A percentile compares a stretch with the other conserved stretches of the same genome.
Evolutionary conservation across 2,329 filamentous ascomycete species (phyloP).

Genomic region (Phyllosticta paracitricarpa): DNA sequence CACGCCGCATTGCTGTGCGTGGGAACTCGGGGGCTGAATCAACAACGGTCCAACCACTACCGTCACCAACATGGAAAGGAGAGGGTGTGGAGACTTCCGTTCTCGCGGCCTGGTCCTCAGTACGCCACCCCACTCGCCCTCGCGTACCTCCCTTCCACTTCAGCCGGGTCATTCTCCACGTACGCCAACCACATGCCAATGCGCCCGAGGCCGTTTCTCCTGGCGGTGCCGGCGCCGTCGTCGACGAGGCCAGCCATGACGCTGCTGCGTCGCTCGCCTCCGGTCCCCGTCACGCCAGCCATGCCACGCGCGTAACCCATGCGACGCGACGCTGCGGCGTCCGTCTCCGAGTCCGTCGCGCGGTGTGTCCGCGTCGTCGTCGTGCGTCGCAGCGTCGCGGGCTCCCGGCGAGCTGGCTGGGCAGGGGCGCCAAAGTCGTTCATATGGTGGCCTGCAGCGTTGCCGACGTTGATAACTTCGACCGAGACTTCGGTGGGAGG

Average conservation of each 20-base stretch:
- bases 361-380: constrained; percentile 18
- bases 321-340: not conserved
- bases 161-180: constrained; percentile 26
- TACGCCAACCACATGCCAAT: constrained; percentile 31
- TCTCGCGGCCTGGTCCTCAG: not conserved
- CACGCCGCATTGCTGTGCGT: too few species aligned
- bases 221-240: constrained; percentile 18
- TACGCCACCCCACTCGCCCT: not conserved
- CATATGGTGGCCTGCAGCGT: constrained; percentile 48
- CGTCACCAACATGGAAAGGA: not conserved
- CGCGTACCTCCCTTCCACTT: constrained; percentile 16
- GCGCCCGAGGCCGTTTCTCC: constrained; percentile 24
- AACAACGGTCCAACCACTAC: not conserved
- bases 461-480: constrained; percentile 41
- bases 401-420: constrained; percentile 20
- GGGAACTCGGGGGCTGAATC: too few species aligned
- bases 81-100: not conserved
- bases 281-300: not conserved
- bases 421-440: constrained; percentile 36
- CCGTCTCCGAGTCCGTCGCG: not conserved
- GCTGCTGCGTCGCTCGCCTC: constrained; percentile 14
- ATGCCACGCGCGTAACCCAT: not conserved
- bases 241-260: constrained; percentile 28
- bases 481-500: constrained; percentile 20
- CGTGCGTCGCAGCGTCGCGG: constrained; percentile 30